Evolutionary conservation across 2,329 filamentous ascomycete genomes (phyloP).

Genomic region (Calonectria ilicicola): DNA sequence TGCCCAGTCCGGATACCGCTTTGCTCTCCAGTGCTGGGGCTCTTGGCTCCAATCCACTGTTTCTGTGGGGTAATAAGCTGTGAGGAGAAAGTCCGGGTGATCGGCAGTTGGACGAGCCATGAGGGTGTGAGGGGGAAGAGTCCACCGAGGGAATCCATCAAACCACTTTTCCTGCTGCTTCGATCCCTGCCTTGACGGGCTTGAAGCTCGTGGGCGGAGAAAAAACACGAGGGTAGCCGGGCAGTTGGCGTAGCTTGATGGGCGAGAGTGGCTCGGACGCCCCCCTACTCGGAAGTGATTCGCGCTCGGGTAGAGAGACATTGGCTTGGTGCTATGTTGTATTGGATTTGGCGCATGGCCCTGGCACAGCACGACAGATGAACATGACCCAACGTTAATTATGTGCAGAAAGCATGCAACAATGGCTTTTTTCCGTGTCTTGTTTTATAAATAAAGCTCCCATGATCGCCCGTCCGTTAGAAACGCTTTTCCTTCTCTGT

Average conservation of each 20-base stretch:
- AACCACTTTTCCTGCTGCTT: conserved; percentile 12
- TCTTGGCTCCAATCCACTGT: conserved; percentile 10
- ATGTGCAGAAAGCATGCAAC: conserved; percentile 18
- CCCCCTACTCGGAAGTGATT: conserved; percentile 1
- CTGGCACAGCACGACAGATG: background rate
- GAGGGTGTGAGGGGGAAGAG: background rate
- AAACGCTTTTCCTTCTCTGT: background rate
- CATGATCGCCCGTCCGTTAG: conserved; percentile 4
- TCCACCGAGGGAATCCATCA: conserved; percentile 6
- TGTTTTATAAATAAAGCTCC: conserved; percentile 15
- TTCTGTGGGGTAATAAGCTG: conserved; percentile 16
- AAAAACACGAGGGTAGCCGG: background rate
- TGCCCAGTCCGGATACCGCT: conserved; percentile 13
- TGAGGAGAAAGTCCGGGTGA: background rate
- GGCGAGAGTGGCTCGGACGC: background rate
- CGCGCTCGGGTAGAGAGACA: conserved; percentile 9
- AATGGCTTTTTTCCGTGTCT: background rate
- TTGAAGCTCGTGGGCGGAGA: background rate
- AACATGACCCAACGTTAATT: conserved; percentile 9
- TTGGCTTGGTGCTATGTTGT: conserved; percentile 5
- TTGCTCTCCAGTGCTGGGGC: conserved; percentile 13
- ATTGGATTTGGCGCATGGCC: conserved; percentile 9
- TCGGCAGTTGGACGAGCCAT: conserved; percentile 9
- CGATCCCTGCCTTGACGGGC: background rate
- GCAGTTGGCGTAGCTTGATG: background rate